Base-by-base conservation (phyloP, 768 basidiomycete genomes). In the Dioszegia hungarica region DNA sequence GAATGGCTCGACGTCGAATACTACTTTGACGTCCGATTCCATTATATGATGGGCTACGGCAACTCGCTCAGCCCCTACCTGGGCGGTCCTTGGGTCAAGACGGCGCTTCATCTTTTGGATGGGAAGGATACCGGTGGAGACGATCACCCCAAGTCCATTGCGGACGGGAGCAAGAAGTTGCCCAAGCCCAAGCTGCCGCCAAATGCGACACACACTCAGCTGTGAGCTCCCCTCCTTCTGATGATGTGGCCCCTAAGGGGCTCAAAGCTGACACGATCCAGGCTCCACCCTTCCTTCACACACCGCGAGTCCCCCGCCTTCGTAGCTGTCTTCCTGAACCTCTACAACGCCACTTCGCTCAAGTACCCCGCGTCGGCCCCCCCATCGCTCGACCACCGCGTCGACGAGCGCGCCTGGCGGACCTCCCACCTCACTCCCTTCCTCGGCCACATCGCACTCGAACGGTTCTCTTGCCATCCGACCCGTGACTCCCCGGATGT, bases 281-380 rank as follows among this genome's bases (percentile, higher is more conserved):
- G 67, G 25, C 68, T 79, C 19, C 74, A 73, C 67, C 64, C 74
- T 19, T 77, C 73, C 51, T 76, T 79, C 60, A 78, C 78, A 0
- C 78, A 79, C 56, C 74, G 78, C 17, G 78, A 79, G 57, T 77
- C 77, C 10, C 77, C 77, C 1, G 76, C 75, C 0, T 72, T 78
- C 62, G 77, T 76, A 9, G 67, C 76, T 3, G 69, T 71, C 40
- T 75, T 78, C 46, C 62, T 79, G 25, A 78, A 77, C 57, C 59
- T 79, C 0, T 78, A 75, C 75, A 78, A 79, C 65, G 60, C 65
- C 5, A 64, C 74, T n/a, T 43, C 49, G 0, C 62, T 63, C 24
- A 38, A 63, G 38, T 47, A 63, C 46, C 48, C 67, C 48, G 59
- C 75, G 11, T 62, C 59, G 11, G 44, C 55, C 15, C 31, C 59